Evolutionary conservation across 148 eudicot genomes (phyloP).

Genomic region (Vaccinium corymbosum): DNA sequence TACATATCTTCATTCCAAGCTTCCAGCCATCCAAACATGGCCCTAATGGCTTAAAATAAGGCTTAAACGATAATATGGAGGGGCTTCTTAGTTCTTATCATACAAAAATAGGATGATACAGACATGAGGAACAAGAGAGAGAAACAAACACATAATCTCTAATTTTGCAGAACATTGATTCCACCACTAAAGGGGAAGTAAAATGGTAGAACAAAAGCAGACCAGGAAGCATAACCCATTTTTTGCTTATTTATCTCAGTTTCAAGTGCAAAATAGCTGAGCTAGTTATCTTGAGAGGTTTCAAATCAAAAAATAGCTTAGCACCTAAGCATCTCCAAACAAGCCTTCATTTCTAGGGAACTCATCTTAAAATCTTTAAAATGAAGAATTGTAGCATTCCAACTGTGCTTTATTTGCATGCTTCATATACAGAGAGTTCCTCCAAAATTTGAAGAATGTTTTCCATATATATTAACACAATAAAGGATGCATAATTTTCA

Average conservation of each 20-base stretch:
- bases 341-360: not conserved
- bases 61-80: not conserved
- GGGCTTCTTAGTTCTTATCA: not conserved
- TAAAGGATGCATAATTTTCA: no score
- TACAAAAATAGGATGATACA: not conserved
- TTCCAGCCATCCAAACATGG: conserved; percentile 8
- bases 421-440: no score
- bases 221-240: not conserved
- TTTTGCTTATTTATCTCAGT: not conserved
- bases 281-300: not conserved
- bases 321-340: not conserved
- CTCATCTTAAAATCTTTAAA: no score
- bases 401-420: no score
- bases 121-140: not conserved
- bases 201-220: conserved; percentile 3
- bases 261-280: not conserved
- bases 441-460: no score
- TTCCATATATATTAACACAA: no score
- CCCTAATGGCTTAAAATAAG: not conserved
- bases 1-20: not conserved
- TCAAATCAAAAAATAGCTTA: not conserved
- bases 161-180: not conserved
- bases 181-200: not conserved
- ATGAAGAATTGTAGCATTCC: no score
- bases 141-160: not conserved